A percentile compares a stretch with the other conserved stretches of the same genome.
Evolutionary conservation across 2,329 filamentous ascomycete genomes (phyloP).

Genomic region (Fusarium chaquense): DNA sequence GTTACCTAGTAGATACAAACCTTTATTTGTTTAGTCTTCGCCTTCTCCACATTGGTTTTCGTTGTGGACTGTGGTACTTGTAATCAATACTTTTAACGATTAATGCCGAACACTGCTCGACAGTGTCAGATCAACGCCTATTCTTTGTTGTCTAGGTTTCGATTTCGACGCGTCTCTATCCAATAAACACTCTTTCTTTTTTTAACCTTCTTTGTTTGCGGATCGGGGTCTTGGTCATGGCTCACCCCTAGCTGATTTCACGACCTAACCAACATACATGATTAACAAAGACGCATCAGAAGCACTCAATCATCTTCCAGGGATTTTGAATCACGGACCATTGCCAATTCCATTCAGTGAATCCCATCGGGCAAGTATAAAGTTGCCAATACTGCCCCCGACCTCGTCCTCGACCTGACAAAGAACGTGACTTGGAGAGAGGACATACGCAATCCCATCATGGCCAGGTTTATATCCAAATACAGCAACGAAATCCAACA

Average conservation of each 20-base stretch:
- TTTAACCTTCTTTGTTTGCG: not conserved
- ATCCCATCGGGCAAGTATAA: not conserved
- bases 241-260: not conserved
- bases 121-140: too few species aligned
- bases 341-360: not conserved
- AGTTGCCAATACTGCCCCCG: not conserved
- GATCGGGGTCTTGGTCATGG: not conserved
- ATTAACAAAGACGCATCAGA: conserved; percentile 1
- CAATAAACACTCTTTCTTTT: too few species aligned
- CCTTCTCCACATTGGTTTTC: too few species aligned
- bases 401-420: not conserved
- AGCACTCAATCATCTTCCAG: not conserved
- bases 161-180: too few species aligned
- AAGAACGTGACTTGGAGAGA: not conserved
- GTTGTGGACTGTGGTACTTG: too few species aligned
- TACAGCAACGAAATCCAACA: conserved; percentile 30
- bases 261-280: not conserved
- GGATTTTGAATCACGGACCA: not conserved
- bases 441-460: not conserved
- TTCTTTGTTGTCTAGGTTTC: too few species aligned
- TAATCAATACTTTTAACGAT: too few species aligned
- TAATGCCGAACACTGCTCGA: too few species aligned
- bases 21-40: too few species aligned
- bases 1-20: too few species aligned
- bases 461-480: not conserved